These are phyloP conservation scores for Marvania coccoides DNA, from an alignment of 139 green algal species.

Conservation along the genomic window DNA sequence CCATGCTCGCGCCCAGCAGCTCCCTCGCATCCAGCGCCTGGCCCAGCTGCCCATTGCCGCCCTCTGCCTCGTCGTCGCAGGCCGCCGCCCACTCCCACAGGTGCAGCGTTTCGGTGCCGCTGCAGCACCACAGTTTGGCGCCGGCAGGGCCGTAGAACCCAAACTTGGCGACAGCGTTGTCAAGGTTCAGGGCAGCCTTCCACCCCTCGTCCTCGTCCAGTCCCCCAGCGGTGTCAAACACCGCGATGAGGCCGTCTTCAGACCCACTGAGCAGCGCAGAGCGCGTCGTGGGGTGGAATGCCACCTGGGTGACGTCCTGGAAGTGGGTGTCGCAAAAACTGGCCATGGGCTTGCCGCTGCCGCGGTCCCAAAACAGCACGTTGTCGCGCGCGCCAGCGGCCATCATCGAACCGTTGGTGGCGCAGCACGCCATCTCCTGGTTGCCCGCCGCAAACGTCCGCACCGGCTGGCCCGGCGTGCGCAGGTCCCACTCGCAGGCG, in stretches of 20 bases:
- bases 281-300: slow-evolving; percentile 31
- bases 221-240: slow-evolving; percentile 51
- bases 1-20: slow-evolving; percentile 3
- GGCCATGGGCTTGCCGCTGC: slow-evolving; percentile 24
- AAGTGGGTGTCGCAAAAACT: slow-evolving; percentile 68
- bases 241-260: slow-evolving; percentile 58
- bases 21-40: slow-evolving; percentile 37
- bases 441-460: slow-evolving; percentile 5
- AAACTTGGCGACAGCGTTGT: slow-evolving; percentile 56
- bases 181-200: slow-evolving; percentile 60
- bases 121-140: slow-evolving; percentile 50
- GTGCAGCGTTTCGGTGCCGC: slow-evolving; percentile 62
- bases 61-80: slow-evolving; percentile 36
- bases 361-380: slow-evolving; percentile 72
- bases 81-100: slow-evolving; percentile 71
- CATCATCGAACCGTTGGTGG: slow-evolving; percentile 33
- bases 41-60: slow-evolving; percentile 36
- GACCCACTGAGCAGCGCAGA: slow-evolving; percentile 45
- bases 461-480: slow-evolving; percentile 9
- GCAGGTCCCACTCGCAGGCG: slow-evolving; percentile 54
- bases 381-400: slow-evolving; percentile 53
- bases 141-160: slow-evolving; percentile 49
- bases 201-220: slow-evolving; percentile 64
- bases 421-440: slow-evolving; percentile 43
- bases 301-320: slow-evolving; percentile 41